Evolutionary conservation across 2,329 filamentous ascomycete species (phyloP).

Genomic region (Fusarium decemcellulare): DNA sequence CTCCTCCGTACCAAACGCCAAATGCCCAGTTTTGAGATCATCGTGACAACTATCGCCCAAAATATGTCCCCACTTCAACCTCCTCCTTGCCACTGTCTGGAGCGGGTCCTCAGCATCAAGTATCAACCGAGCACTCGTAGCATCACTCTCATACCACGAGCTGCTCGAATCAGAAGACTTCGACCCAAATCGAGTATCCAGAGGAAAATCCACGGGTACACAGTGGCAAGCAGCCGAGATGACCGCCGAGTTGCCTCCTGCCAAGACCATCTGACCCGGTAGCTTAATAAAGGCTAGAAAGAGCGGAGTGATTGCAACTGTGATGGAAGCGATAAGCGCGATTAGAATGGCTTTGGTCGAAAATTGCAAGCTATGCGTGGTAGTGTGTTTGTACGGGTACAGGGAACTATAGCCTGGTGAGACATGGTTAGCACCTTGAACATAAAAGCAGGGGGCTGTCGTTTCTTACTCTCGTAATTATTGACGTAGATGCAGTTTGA

Average conservation of each 20-base stretch:
- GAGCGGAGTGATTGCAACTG: slow-evolving; percentile 10
- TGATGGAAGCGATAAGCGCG: slow-evolving; percentile 3
- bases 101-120: slow-evolving; percentile 9
- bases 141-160: neutral
- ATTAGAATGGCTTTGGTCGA: slow-evolving; percentile 30
- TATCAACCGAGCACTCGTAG: slow-evolving; percentile 8
- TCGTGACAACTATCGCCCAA: slow-evolving; percentile 9
- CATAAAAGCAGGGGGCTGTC: rapidly evolving
- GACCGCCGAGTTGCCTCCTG: slow-evolving; percentile 32
- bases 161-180: neutral
- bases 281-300: slow-evolving; percentile 25
- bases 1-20: slow-evolving; percentile 35
- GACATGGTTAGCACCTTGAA: neutral
- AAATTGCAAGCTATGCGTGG: slow-evolving; percentile 21
- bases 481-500: slow-evolving; percentile 40
- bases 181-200: slow-evolving; percentile 3
- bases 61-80: slow-evolving; percentile 34
- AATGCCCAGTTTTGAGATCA: slow-evolving; percentile 21
- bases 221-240: slow-evolving; percentile 38
- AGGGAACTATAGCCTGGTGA: neutral
- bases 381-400: slow-evolving; percentile 3
- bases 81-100: neutral
- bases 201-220: neutral
- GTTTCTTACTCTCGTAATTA: slow-evolving; percentile 30
- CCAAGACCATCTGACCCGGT: slow-evolving; percentile 30